These are phyloP conservation scores for Galium porrigens DNA, from an alignment of 305 asterid species.

Conservation along the genomic window DNA sequence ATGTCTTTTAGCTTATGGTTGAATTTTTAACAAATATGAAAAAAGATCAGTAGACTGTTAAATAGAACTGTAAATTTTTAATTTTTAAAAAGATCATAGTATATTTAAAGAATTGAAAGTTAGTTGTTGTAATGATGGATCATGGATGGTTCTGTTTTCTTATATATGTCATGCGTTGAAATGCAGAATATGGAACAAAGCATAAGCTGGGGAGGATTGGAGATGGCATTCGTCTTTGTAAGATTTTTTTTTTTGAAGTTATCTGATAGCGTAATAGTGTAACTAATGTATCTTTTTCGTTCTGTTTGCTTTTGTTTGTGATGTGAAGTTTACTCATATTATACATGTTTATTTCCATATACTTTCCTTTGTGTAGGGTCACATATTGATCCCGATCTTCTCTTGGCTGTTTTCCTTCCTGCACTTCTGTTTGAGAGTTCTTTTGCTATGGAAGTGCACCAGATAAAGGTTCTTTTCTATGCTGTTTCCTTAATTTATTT, in stretches of 20 bases:
- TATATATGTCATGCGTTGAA: slow-evolving; percentile 2
- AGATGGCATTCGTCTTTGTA: slow-evolving; percentile 73
- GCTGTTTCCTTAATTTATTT: neutral
- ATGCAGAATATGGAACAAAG: slow-evolving; percentile 70
- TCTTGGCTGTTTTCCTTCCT: slow-evolving; percentile 90
- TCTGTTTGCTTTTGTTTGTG: neutral
- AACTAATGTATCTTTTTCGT: neutral
- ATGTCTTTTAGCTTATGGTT: neutral
- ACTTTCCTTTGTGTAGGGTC: slow-evolving; percentile 44
- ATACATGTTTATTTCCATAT: neutral
- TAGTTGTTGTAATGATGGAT: neutral
- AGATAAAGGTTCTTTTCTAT: slow-evolving; percentile 56
- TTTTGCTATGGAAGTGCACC: slow-evolving; percentile 88
- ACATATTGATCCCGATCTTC: slow-evolving; percentile 80
- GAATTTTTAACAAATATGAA: neutral
- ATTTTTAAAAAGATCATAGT: no score
- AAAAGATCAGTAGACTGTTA: no score
- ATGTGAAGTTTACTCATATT: neutral
- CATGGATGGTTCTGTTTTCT: slow-evolving; percentile 9
- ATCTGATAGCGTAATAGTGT: neutral
- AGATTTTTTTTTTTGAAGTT: slow-evolving; percentile 23
- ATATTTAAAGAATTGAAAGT: no score
- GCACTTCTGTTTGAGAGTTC: slow-evolving; percentile 96
- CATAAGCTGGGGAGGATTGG: slow-evolving; percentile 71
- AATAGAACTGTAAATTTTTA: no score